A percentile compares a stretch with the other conserved stretches of the same genome.
phyloP scores from a whole-genome alignment of 176 grass and related monocot species.

The Rhipidocladum racemiflorum region DNA sequence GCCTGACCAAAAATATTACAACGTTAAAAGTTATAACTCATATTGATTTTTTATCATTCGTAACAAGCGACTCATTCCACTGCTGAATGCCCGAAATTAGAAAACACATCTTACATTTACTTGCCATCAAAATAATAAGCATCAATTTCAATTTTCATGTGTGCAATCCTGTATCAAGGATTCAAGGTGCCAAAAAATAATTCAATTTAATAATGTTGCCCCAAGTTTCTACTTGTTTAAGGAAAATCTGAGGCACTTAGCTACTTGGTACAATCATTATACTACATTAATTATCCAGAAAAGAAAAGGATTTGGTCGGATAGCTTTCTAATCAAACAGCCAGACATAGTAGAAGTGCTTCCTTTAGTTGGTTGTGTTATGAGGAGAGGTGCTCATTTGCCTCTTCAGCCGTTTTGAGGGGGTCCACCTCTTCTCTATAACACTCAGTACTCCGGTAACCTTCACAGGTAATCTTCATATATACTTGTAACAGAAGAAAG shows the following conservation, averaged over 20 bases:
- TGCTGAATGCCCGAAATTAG: neutral
- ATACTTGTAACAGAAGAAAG: neutral
- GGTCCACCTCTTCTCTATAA: neutral
- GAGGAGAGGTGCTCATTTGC: neutral
- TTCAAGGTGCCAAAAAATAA: neutral
- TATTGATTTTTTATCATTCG: constrained; percentile 12
- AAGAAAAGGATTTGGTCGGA: neutral
- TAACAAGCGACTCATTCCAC: neutral
- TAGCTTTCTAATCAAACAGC: neutral
- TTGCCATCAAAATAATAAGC: constrained; percentile 30
- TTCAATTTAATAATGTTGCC: constrained; percentile 12
- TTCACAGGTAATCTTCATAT: neutral
- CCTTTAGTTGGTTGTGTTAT: neutral
- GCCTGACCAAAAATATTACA: constrained; percentile 49
- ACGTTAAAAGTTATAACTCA: neutral
- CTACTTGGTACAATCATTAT: constrained; percentile 3
- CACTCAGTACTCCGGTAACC: neutral
- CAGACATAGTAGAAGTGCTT: neutral
- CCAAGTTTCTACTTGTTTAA: neutral
- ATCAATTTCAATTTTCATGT: neutral
- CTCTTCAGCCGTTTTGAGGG: neutral
- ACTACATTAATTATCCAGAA: constrained; percentile 3
- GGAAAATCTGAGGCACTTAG: neutral
- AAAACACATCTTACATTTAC: constrained; percentile 3
- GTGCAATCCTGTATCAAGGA: neutral